Base-by-base conservation (phyloP, 257 asterid species). In the Nicotiana tomentosiformis region DNA sequence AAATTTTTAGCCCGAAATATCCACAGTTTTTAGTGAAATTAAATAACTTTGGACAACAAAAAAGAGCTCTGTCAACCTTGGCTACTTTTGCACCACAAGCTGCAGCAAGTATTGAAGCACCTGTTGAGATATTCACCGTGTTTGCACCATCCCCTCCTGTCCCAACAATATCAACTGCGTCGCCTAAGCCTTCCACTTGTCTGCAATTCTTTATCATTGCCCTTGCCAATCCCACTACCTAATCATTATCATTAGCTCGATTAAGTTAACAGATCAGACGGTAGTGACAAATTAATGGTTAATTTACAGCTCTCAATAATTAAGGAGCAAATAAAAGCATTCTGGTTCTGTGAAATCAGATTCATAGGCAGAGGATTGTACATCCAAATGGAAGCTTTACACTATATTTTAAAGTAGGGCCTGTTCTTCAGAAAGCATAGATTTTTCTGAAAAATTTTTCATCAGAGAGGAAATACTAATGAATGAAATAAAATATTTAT, bases 71-170 rank as follows among this genome's bases (percentile, higher is more conserved):
- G 5, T 49, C 37, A 64, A 92, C 98, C 95, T 94, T 94, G 20
- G 98, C 98, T 69, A 94, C 92, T 88, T 87, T 94, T 46, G 88
- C 97, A 86, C 97, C 98, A 88, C 93, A 94, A 76, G 98, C 93
- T 1, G 98, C 97, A 66, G 98, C 97, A 77, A 94, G 96, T 84
- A 94, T 93, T 20, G 98, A 90, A 33, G 97, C 94, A 51, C 97
- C 98, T 1, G 98, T 95, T 1, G 97, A 95, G 64, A 95, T 92
- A 79, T 95, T 95, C 82, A 93, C 95, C 0, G 97, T 95, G 90
- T 92, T 93, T 30, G 95, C 95, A 8, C 96, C 97, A 90, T 95
- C 97, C 56, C 98, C 97, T 56, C 97, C 97, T 4, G 97, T 93
- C 77, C 97, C 98, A 35, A 95, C 97, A 87, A 95, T 93, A 82